Base-by-base conservation (phyloP, 495 filamentous ascomycete genomes). In the Pseudoneurospora amorphoporcata region DNA sequence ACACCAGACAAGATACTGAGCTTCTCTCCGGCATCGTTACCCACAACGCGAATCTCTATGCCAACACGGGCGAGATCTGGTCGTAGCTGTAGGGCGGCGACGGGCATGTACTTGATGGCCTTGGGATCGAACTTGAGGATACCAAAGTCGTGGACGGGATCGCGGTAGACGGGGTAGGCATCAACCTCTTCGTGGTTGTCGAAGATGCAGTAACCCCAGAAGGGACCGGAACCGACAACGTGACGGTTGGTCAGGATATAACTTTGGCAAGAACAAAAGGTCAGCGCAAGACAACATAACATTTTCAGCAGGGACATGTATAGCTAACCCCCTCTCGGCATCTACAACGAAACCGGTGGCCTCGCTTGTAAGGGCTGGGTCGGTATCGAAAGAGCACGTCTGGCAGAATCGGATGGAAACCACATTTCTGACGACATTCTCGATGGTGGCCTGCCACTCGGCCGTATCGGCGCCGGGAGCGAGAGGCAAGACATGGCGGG, bases 341-440 rank as follows among this genome's bases (percentile, higher is more conserved):
- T 99, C 96, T 17, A 99, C 95, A 32, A 99, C 94, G 80, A 98
- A 99, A 4, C 95, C 95, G 1, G 95, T 98, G 42, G 95, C 95
- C 81, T 99, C 96, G 77, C 92, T 96, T 17, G 94, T 92, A 78
- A 95, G 88, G 3, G 96, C 97, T 17, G 93, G 83, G 75, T 98
- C 96, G 17, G 95, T 98, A 79, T 99, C 95, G 79, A 99, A 99
- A 5, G 95, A 94, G 82, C 93, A 97, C 1, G 96, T 98, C 84
- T 98, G 95, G 80, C 95, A 98, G 84, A 99, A 99, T 73, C 97
- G 92, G 80, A 99, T 98, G 14, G 94, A 97, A 39, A 99, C 96
- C 2, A 98, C 95, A 70, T 92, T 96, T 74, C 88, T 87, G 32
- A 99, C 94, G 3, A 98, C 96, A 53, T 87, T 89, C 84, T 98